phyloP scores from a whole-genome alignment of 139 green algal species.

The Coccomyxa sp. region DNA sequence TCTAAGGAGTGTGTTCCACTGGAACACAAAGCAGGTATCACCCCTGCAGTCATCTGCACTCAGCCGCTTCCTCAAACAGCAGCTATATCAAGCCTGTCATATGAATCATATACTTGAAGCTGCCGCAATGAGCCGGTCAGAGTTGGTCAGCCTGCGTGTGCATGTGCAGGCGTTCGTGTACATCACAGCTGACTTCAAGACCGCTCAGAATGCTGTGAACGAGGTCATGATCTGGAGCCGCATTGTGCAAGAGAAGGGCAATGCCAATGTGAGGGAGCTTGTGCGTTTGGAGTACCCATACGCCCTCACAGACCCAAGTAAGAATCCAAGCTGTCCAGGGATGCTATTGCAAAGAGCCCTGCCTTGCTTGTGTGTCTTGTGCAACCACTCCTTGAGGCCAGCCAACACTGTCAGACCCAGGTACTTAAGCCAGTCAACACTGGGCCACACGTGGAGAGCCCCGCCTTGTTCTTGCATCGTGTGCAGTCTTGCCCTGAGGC shows the following conservation, averaged over 20 bases:
- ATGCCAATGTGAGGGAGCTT: not conserved
- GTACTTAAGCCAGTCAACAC: no score
- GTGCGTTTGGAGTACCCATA: slow-evolving; percentile 5
- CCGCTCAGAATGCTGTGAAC: not conserved
- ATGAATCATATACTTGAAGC: not conserved
- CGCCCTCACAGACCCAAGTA: not conserved
- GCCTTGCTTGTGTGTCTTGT: no score
- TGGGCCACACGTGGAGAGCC: not conserved
- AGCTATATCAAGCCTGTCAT: no score
- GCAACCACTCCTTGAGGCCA: no score
- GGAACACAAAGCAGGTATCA: slow-evolving; percentile 4
- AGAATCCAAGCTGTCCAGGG: not conserved
- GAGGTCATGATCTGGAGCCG: not conserved
- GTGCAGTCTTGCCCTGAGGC: not conserved
- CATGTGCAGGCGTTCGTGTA: slow-evolving; percentile 4
- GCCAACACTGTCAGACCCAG: no score
- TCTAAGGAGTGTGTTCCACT: not conserved
- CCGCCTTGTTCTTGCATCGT: not conserved
- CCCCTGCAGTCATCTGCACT: not conserved
- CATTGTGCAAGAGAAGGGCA: not conserved
- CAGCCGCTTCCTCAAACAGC: no score
- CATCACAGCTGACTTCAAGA: not conserved
- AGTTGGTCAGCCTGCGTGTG: not conserved
- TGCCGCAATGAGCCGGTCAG: not conserved
- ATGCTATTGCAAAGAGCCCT: not conserved